Evolutionary conservation across 345 rosid genomes (phyloP).

Genomic region (Pugionium cornutum): DNA sequence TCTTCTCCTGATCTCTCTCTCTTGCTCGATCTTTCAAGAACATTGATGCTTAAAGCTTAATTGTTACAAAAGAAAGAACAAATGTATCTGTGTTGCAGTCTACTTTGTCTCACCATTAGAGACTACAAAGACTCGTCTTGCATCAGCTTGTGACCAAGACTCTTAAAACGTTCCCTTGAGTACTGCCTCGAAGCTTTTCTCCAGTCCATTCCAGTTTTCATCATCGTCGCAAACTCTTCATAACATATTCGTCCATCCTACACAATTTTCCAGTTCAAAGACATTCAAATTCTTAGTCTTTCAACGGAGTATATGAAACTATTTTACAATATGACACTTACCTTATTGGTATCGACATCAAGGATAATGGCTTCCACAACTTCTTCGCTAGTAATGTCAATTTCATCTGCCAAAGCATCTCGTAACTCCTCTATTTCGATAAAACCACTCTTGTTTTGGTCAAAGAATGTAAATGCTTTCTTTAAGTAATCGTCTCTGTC

Average conservation of each 20-base stretch:
- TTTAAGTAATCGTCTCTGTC: constrained; percentile 72
- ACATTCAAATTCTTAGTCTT: background rate
- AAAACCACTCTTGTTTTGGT: constrained; percentile 64
- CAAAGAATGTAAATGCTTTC: constrained; percentile 78
- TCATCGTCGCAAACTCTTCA: constrained; percentile 79
- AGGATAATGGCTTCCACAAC: constrained; percentile 71
- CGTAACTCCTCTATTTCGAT: constrained; percentile 83
- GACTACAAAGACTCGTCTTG: constrained; percentile 74
- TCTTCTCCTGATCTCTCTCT: background rate
- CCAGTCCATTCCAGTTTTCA: constrained; percentile 36
- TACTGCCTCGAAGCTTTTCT: constrained; percentile 41
- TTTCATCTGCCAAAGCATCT: constrained; percentile 63
- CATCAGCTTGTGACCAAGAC: constrained; percentile 65
- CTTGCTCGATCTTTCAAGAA: constrained; percentile 1
- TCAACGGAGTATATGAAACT: too few species aligned
- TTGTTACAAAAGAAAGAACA: constrained; percentile 20
- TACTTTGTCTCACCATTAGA: constrained; percentile 30
- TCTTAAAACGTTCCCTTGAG: constrained; percentile 76
- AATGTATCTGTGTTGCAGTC: constrained; percentile 19
- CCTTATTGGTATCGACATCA: constrained; percentile 78
- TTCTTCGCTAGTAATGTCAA: constrained; percentile 64
- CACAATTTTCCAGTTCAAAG: background rate
- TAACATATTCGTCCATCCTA: constrained; percentile 90
- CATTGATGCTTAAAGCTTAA: constrained; percentile 4
- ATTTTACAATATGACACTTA: too few species aligned